These are phyloP conservation scores for Mycena rosella DNA, from an alignment of 768 basidiomycete genomes.

Conservation along the genomic window DNA sequence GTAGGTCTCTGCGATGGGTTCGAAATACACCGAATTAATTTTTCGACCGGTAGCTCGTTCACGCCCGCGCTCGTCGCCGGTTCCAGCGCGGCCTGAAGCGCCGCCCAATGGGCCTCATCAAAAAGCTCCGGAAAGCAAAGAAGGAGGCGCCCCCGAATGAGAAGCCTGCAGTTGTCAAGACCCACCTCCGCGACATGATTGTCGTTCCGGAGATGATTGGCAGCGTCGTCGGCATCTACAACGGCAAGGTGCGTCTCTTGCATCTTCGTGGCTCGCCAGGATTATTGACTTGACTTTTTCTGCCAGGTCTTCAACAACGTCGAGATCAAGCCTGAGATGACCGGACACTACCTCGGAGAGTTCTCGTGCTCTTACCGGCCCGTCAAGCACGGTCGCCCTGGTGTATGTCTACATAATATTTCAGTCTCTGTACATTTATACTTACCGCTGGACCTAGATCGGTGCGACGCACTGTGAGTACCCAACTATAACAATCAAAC, in stretches of 20 bases:
- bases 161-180: constrained; percentile 99
- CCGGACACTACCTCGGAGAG: constrained; percentile 98
- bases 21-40: constrained; percentile 1
- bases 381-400: constrained; percentile 99
- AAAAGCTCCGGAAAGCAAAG: constrained; percentile 99
- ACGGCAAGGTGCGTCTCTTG: constrained; percentile 80
- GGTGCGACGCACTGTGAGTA: constrained; percentile 91
- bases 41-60: constrained; percentile 79
- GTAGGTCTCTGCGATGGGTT: constrained; percentile 55
- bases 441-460: constrained; percentile 62
- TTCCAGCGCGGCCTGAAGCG: constrained; percentile 99
- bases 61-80: constrained; percentile 97
- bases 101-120: constrained; percentile 98
- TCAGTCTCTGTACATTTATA: constrained; percentile 1
- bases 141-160: constrained; percentile 99
- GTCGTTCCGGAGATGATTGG: constrained; percentile 99
- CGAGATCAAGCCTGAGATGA: constrained; percentile 99
- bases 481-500: not conserved
- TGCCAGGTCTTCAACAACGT: constrained; percentile 91
- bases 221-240: constrained; percentile 97
- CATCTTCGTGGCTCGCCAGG: no score
- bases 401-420: constrained; percentile 75
- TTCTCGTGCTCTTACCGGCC: constrained; percentile 98
- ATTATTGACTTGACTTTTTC: no score
- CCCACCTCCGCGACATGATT: constrained; percentile 99